A percentile compares a stretch with the other conserved stretches of the same genome.
Evolutionary conservation across 257 asterid species (phyloP).

Genomic region (Mitragyna speciosa): DNA sequence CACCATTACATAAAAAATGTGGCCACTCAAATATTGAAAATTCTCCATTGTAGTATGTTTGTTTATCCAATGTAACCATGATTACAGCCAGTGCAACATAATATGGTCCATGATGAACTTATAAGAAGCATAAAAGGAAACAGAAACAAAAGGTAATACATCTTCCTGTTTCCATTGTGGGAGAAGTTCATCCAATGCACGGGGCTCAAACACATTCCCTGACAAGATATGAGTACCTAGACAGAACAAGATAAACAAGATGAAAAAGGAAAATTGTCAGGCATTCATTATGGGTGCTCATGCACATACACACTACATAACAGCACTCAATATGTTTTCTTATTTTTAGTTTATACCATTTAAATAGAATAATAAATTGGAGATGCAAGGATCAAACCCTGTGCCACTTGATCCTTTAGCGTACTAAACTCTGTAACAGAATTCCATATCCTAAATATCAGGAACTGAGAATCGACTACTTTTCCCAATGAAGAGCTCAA

Average conservation of each 20-base stretch:
- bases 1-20: neutral
- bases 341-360: too few species aligned
- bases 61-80: neutral
- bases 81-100: neutral
- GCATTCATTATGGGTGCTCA: too few species aligned
- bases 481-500: neutral
- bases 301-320: too few species aligned
- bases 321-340: too few species aligned
- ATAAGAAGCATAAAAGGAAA: neutral
- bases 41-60: neutral
- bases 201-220: slow-evolving; percentile 94
- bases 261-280: neutral
- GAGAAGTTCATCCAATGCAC: slow-evolving; percentile 89
- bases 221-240: slow-evolving; percentile 94
- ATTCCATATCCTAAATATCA: neutral
- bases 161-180: slow-evolving; percentile 86
- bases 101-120: neutral
- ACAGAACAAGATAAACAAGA: slow-evolving; percentile 17
- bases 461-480: neutral
- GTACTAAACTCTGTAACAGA: neutral
- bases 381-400: too few species aligned
- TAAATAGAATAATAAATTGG: too few species aligned
- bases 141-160: slow-evolving; percentile 41
- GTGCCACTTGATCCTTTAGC: too few species aligned
- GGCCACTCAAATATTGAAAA: neutral